Conservation (phyloP, 2,329 filamentous ascomycete genomes). For the Aspergillus unguis region DNA sequence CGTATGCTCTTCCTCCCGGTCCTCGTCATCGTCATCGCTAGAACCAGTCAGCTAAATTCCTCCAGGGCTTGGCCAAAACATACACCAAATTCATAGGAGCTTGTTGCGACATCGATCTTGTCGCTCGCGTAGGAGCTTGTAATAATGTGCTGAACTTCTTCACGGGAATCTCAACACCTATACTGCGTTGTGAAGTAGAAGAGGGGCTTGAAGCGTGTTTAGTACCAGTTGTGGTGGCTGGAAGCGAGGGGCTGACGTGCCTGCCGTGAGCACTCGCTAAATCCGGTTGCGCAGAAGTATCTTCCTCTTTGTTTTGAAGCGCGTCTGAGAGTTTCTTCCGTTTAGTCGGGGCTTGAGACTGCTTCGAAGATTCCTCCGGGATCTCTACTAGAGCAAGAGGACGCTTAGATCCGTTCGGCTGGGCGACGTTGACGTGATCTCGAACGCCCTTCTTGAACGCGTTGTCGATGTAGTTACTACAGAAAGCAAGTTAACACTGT, state of each 20-base stretch:
- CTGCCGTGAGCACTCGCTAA: constrained; percentile 5
- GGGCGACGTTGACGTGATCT: constrained; percentile 1
- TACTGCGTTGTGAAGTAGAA: constrained; percentile 7
- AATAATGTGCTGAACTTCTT: constrained; percentile 21
- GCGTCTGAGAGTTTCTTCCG: constrained; percentile 31
- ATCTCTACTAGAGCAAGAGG: constrained; percentile 5
- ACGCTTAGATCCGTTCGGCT: constrained; percentile 16
- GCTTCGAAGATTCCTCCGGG: constrained; percentile 9
- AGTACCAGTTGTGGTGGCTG: constrained; percentile 5
- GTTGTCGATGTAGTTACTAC: constrained; percentile 34
- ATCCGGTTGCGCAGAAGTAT: constrained; percentile 6
- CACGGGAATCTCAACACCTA: constrained; percentile 26
- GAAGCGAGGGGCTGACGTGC: constrained; percentile 4
- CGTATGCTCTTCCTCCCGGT: constrained; percentile 16
- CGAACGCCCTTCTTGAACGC: constrained; percentile 24
- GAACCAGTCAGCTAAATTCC: constrained; percentile 1
- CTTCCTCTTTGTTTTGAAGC: constrained; percentile 24
- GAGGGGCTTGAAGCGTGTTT: constrained; percentile 10
- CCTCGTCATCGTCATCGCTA: constrained; percentile 18
- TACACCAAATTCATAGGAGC: constrained; percentile 19
- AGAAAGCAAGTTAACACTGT: constrained; percentile 9
- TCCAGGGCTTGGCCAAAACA: constrained; percentile 3
- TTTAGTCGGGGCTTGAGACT: constrained; percentile 15
- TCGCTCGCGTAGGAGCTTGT: constrained; percentile 21
- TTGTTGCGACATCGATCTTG: constrained; percentile 31